Conservation (phyloP, 2,329 filamentous ascomycete genomes). For the Alternaria triticimaculans region DNA sequence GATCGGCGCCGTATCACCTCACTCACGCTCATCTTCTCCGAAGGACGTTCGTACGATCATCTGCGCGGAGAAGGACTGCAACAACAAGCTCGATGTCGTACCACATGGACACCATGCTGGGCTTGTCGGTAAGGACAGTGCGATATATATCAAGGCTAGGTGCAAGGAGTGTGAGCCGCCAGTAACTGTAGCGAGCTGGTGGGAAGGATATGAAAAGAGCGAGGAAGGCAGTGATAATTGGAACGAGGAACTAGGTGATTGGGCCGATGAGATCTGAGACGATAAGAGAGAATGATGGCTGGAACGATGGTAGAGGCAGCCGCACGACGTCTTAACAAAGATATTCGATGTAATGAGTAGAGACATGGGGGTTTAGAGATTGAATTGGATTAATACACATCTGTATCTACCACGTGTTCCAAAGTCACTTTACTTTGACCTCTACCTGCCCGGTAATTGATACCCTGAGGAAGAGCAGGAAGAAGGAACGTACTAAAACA, state of each 20-base stretch:
- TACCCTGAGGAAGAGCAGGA: not conserved
- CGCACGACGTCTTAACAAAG: not conserved
- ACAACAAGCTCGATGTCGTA: not conserved
- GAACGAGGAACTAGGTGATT: not conserved
- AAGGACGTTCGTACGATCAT: not conserved
- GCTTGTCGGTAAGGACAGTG: not conserved
- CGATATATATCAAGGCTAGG: not conserved
- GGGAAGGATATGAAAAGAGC: not conserved
- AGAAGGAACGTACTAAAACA: not conserved
- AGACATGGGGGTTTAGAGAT: not conserved
- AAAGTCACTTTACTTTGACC: not conserved
- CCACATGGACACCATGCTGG: not conserved
- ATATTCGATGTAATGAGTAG: not conserved
- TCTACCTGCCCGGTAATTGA: not conserved
- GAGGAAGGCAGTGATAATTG: not conserved
- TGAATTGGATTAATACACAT: not conserved
- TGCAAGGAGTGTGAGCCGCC: slow-evolving; percentile 6
- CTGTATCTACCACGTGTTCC: not conserved
- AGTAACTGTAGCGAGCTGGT: not conserved
- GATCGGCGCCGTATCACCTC: not conserved
- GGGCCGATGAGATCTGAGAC: not conserved
- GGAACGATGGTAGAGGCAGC: not conserved
- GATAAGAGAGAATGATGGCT: not conserved
- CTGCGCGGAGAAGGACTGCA: slow-evolving; percentile 1
- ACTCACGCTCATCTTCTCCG: not conserved